Evolutionary conservation across 768 basidiomycete genomes (phyloP), one percentile per base, ranked within the genome.

Genomic region (Amyloporia xantha): DNA sequence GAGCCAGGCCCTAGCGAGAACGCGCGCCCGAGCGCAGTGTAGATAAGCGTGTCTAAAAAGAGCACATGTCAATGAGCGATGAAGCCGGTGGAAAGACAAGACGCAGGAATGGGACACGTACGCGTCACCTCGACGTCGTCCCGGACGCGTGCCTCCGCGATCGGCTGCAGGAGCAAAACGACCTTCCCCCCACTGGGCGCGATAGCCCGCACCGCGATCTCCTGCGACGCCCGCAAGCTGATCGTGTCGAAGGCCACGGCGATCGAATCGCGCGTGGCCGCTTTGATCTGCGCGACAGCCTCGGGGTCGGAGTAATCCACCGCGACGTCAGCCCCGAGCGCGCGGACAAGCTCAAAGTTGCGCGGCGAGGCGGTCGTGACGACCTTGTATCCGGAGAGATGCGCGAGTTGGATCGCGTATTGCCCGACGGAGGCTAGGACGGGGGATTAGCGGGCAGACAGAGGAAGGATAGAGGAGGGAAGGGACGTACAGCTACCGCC

Each of bases 251-350:
- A 12, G 11, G 49, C 54, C 28, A 26, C 36, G 4, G 48, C 36
- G 23, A 59, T 46, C 24, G 28, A 36, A 38, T 51, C 49, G 5
- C 47, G 50, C 1, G 60, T 54, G 0, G 48, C 54, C 2, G 27
- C 41, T 28, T 55, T 52, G 48, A 62, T 53, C 21, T 59, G 27
- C 11, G 13, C 25, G 9, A 54, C 42, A 13, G 47, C 50, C 1
- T 60, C 63, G 3, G 59, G 44, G 27, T 54, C 62, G 20, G 55
- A 27, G 42, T 62, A 59, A 51, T 63, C 55, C 40, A 64, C 54
- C 12, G 66, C 65, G 21, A 59, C 57, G 47, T 65, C 63, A 10
- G 71, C 69, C 10, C 71, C 71, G 48, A 67, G 61, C 1, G 60
- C 51, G 48, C 65, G 66, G 47, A 71, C 62, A 21, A 71, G 57